Evolutionary conservation across 2,329 filamentous ascomycete genomes (phyloP), one percentile per base, ranked within the genome.

Genomic region (Aspergillus tamarii): DNA sequence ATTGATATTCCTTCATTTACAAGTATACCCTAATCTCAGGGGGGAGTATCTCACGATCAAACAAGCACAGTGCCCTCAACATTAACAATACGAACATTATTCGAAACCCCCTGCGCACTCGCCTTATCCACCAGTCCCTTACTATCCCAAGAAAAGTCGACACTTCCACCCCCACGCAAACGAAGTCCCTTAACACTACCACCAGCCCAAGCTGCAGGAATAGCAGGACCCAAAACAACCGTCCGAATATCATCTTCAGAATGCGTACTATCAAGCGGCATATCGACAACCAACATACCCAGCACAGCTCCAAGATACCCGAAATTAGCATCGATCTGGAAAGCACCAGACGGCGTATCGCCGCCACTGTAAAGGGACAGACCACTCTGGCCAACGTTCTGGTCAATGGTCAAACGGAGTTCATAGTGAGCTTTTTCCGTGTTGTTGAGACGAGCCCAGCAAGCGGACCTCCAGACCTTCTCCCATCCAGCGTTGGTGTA

Each of bases 251-350:
- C 30, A 11, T 48, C 30, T 8, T 61, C 26, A 7, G 14, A 46
- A 46, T 57, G 39, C 43, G 23, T n/a, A 0, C 19, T 32, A 0
- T 39, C 55, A 64, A 5, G 48, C 69, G 0, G 62, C 46, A 85
- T 58, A 71, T 87, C 83, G n/a, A 85, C 79, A 55, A 85, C 77
- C 46, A 87, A 70, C 83, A 87, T 83, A 62, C 78, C 77, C 60
- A 87, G 64, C 58, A 85, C 77, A 0, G 83, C 84, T 0, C 83
- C 85, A 3, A 77, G 77, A 26, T 81, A 72, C 1, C 85, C 85
- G 64, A 85, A 87, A 69, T 88, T 88, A 8, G 85, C 86, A 70
- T 88, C 85, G 62, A 87, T 86, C 74, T 88, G 85, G 66, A 87
- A 87, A 1, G 85, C 84, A 7, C 78, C 72, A 11, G 74, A 70